Percentiles rank a stretch among this genome's conserved stretches.
phyloP scores from a whole-genome alignment of 1,139 yeast species.

The Hyphopichia buzzinii region DNA sequence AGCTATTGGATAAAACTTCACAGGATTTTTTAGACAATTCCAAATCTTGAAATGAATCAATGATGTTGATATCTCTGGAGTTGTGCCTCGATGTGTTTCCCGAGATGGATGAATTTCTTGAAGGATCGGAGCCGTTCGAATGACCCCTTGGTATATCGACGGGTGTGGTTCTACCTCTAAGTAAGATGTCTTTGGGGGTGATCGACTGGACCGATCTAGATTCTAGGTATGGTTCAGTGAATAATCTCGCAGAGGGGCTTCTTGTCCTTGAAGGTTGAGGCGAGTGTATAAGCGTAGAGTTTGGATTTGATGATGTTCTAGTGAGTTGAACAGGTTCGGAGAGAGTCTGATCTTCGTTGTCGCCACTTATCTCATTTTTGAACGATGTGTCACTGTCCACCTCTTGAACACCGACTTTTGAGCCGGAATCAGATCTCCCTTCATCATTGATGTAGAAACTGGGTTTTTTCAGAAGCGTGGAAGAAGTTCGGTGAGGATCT shows the following conservation, averaged over 20 bases:
- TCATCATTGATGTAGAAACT: constrained; percentile 2
- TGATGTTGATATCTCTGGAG: constrained; percentile 21
- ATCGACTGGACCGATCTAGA: constrained; percentile 19
- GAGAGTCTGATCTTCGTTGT: constrained; percentile 6
- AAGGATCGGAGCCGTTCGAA: constrained; percentile 14
- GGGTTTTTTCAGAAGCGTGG: constrained; percentile 3
- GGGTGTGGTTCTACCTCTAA: constrained; percentile 25
- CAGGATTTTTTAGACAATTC: constrained; percentile 20
- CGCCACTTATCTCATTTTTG: neutral
- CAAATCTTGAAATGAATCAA: constrained; percentile 28
- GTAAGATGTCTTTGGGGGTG: constrained; percentile 41
- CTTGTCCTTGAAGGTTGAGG: constrained; percentile 34
- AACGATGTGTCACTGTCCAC: neutral
- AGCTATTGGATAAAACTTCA: constrained; percentile 22
- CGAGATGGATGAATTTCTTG: constrained; percentile 18
- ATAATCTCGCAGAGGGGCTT: constrained; percentile 31
- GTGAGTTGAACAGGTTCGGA: constrained; percentile 8
- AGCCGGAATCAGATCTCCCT: neutral
- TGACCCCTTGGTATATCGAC: constrained; percentile 13
- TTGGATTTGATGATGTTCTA: constrained; percentile 2
- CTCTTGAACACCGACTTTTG: neutral
- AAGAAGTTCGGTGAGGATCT: constrained; percentile 1
- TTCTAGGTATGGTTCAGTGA: constrained; percentile 36
- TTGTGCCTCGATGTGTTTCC: constrained; percentile 9
- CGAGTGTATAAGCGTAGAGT: constrained; percentile 17